Percentiles rank a stretch among this genome's conserved stretches.
These are phyloP conservation scores for Bremia lactucae DNA, from an alignment of 352 stramenopile species.

Conservation along the genomic window DNA sequence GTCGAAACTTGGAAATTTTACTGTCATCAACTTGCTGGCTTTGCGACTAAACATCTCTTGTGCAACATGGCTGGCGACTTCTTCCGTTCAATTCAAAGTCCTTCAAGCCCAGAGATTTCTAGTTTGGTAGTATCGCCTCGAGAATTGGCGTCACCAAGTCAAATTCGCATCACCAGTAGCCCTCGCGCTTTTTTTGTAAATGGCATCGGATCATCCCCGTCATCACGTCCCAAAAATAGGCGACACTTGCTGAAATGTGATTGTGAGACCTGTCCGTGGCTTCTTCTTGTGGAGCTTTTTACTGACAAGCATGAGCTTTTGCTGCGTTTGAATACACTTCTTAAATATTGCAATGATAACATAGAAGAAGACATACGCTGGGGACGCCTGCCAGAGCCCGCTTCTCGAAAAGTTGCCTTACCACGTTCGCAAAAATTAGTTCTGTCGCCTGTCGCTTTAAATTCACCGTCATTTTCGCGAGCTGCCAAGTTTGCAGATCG, in stretches of 20 bases:
- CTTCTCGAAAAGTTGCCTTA: constrained; percentile 43
- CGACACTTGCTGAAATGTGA: constrained; percentile 55
- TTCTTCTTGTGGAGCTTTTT: constrained; percentile 63
- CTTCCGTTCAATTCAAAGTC: constrained; percentile 38
- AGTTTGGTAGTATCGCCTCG: constrained; percentile 5
- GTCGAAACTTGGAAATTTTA: constrained; percentile 52
- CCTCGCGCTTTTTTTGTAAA: constrained; percentile 14
- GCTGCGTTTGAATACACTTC: constrained; percentile 50
- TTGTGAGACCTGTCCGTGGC: constrained; percentile 61
- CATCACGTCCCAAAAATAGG: constrained; percentile 19
- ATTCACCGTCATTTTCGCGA: constrained; percentile 22
- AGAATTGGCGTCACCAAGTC: constrained; percentile 14
- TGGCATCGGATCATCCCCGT: constrained; percentile 12
- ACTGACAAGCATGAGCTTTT: constrained; percentile 61
- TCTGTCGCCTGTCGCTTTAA: constrained; percentile 32
- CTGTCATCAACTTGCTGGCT: constrained; percentile 35
- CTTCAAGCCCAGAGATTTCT: constrained; percentile 9
- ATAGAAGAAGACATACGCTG: constrained; percentile 66
- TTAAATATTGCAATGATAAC: constrained; percentile 66
- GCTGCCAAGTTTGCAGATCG: constrained; percentile 42
- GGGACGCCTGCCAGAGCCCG: constrained; percentile 55
- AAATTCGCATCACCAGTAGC: constrained; percentile 8
- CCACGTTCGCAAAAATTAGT: constrained; percentile 62
- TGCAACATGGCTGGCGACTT: constrained; percentile 53
- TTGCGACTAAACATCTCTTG: constrained; percentile 41